phyloP scores from a whole-genome alignment of 2,329 filamentous ascomycete genomes.

The Beauveria asiatica region DNA sequence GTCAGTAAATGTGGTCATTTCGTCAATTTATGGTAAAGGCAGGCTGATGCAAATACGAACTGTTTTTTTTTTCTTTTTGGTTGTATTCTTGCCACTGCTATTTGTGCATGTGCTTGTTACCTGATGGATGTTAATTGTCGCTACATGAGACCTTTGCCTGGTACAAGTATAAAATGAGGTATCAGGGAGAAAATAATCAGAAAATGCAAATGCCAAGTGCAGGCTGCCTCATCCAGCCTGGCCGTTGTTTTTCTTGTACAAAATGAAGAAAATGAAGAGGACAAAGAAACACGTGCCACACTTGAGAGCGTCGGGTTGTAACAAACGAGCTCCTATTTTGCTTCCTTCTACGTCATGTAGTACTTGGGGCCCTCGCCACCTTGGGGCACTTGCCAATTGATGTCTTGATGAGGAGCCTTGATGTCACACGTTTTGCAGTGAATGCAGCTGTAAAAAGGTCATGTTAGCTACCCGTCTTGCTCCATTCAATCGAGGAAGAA shows the following conservation, averaged over 20 bases:
- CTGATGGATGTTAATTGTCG: background rate
- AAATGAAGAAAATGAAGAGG: background rate
- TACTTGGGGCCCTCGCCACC: conserved; percentile 74
- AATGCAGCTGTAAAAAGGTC: conserved; percentile 62
- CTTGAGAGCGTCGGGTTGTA: background rate
- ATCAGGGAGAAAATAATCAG: conserved; percentile 15
- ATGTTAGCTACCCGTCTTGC: background rate
- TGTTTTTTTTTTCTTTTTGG: background rate
- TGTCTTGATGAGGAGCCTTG: conserved; percentile 93
- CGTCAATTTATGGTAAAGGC: too few species aligned
- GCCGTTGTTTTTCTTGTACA: background rate
- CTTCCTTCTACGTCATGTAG: conserved; percentile 49
- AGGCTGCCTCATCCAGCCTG: background rate
- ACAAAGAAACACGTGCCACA: background rate
- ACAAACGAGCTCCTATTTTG: background rate
- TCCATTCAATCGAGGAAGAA: background rate
- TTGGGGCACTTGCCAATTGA: conserved; percentile 93
- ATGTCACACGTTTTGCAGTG: conserved; percentile 99
- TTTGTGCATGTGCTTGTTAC: background rate
- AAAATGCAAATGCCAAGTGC: background rate
- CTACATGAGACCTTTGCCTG: conserved; percentile 4
- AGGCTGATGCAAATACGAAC: too few species aligned
- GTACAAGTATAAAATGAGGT: conserved; percentile 13
- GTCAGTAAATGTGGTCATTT: too few species aligned
- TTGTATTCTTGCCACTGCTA: background rate